Percentiles rank a stretch among this genome's conserved stretches.
These are phyloP conservation scores for Moricandia arvensis DNA, from an alignment of 345 rosid genomes.

Conservation along the genomic window DNA sequence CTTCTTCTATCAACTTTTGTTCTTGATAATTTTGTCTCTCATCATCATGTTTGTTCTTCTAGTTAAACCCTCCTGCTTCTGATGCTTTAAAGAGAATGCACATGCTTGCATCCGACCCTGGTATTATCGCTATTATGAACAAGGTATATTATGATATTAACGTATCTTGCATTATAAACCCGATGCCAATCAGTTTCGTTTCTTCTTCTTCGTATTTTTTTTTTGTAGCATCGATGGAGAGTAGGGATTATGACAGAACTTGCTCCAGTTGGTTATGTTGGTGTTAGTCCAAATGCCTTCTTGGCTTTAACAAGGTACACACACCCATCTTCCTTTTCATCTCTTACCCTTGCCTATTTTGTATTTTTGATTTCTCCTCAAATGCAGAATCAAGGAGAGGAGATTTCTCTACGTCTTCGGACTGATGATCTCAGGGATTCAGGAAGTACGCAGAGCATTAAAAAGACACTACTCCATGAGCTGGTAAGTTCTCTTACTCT, in stretches of 20 bases:
- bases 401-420: conserved; percentile 91
- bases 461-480: conserved; percentile 90
- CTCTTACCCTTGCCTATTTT: no score
- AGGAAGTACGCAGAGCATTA: conserved; percentile 91
- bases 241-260: conserved; percentile 91
- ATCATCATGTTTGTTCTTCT: not conserved
- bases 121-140: conserved; percentile 84
- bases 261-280: conserved; percentile 98
- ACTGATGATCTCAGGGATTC: conserved; percentile 96
- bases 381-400: conserved; percentile 69
- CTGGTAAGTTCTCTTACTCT: conserved; percentile 52
- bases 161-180: no score
- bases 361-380: no score
- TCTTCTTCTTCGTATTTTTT: no score
- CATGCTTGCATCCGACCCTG: conserved; percentile 96
- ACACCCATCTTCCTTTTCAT: not conserved
- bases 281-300: conserved; percentile 83
- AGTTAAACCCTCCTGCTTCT: conserved; percentile 84
- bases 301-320: conserved; percentile 85
- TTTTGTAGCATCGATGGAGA: conserved; percentile 73
- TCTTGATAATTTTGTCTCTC: no score
- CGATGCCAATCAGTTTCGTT: no score
- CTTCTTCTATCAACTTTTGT: no score
- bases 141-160: conserved; percentile 47
- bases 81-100: conserved; percentile 94